Conservation (phyloP, 495 filamentous ascomycete genomes). For the Physcia stellaris region DNA sequence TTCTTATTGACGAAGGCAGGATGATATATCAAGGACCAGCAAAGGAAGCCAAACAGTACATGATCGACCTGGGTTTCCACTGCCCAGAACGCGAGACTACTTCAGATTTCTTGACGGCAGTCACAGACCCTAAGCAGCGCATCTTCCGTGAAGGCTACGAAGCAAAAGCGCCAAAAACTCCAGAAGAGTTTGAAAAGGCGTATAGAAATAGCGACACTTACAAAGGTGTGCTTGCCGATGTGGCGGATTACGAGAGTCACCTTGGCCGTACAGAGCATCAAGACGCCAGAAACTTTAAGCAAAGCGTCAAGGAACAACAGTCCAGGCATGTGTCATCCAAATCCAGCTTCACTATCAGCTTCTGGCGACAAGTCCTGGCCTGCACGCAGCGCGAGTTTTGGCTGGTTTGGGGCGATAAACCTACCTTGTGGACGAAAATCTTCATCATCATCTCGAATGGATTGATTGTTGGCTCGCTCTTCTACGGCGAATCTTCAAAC, state of each 20-base stretch:
- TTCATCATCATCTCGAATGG: background rate
- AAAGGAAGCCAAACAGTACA: slow-evolving; percentile 51
- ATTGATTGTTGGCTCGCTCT: slow-evolving; percentile 54
- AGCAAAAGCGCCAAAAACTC: slow-evolving; percentile 44
- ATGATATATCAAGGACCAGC: slow-evolving; percentile 53
- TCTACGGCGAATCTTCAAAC: slow-evolving; percentile 49
- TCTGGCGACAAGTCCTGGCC: slow-evolving; percentile 50
- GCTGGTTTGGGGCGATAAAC: slow-evolving; percentile 56
- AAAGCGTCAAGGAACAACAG: slow-evolving; percentile 30
- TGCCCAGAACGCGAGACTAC: slow-evolving; percentile 57
- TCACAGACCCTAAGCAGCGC: slow-evolving; percentile 63
- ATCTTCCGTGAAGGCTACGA: slow-evolving; percentile 51
- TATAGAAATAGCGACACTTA: slow-evolving; percentile 40
- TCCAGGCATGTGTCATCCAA: slow-evolving; percentile 25
- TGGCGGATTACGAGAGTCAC: slow-evolving; percentile 36
- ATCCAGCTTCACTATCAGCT: slow-evolving; percentile 43
- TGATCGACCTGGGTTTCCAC: slow-evolving; percentile 53
- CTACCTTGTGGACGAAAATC: slow-evolving; percentile 52
- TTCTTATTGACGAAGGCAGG: slow-evolving; percentile 51
- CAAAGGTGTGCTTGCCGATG: slow-evolving; percentile 23
- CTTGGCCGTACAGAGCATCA: slow-evolving; percentile 30
- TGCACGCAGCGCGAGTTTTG: slow-evolving; percentile 63
- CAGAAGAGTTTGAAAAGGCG: slow-evolving; percentile 44
- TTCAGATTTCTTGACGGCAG: slow-evolving; percentile 59
- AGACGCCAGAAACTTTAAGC: slow-evolving; percentile 28